Evolutionary conservation across 352 stramenopile species (phyloP).

Genomic region (Lagenidium sp.): DNA sequence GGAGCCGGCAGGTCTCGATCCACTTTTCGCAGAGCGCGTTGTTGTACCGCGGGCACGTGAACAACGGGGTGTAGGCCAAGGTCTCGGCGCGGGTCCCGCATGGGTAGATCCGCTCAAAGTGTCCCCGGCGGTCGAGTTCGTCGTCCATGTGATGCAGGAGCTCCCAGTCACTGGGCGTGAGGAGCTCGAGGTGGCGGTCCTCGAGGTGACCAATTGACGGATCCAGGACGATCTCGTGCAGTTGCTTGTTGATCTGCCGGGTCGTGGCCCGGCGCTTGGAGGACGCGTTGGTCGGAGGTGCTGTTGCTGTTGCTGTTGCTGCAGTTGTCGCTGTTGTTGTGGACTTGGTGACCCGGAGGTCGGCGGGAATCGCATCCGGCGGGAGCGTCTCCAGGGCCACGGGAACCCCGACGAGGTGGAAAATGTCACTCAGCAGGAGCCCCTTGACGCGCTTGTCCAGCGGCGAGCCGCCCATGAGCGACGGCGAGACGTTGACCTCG

Average conservation of each 20-base stretch:
- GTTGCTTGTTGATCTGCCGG: conserved; percentile 28
- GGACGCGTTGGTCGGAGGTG: not conserved
- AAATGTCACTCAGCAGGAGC: conserved; percentile 69
- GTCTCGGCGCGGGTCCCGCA: conserved; percentile 11
- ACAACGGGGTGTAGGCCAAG: conserved; percentile 27
- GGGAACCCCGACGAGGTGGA: conserved; percentile 65
- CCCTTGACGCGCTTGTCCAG: conserved; percentile 70
- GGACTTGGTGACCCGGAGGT: not conserved
- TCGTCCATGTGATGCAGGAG: conserved; percentile 60
- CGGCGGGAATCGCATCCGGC: conserved; percentile 12
- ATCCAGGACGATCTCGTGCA: conserved; percentile 52
- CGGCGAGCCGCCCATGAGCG: conserved; percentile 67
- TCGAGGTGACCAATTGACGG: conserved; percentile 28
- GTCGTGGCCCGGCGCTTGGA: not conserved
- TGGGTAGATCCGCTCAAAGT: conserved; percentile 72
- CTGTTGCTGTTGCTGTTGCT: not conserved
- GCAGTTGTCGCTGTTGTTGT: not conserved
- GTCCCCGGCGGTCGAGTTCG: conserved; percentile 51
- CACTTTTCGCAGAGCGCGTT: conserved; percentile 57
- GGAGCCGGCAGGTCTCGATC: conserved; percentile 26
- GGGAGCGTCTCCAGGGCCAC: conserved; percentile 25
- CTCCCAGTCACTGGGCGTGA: conserved; percentile 44
- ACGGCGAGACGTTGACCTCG: conserved; percentile 71
- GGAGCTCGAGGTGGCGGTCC: conserved; percentile 36
- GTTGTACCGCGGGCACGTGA: conserved; percentile 50